Evolutionary conservation across 148 eudicot genomes (phyloP), one percentile per base, ranked within the genome.

Genomic region (Cornus florida): DNA sequence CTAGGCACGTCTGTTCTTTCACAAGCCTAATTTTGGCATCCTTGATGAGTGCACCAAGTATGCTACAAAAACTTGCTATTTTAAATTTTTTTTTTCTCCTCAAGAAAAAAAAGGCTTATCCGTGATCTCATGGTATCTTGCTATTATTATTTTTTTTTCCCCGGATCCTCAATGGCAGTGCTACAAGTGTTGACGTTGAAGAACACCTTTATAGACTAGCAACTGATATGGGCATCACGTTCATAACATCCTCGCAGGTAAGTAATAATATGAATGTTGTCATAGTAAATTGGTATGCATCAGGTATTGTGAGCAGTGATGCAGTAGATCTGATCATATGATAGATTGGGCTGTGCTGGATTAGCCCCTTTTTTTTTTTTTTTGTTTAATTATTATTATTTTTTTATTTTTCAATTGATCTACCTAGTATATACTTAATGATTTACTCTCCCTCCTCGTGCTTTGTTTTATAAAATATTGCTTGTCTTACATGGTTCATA

Each of bases 11-110:
- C 85, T 95, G 74, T 95, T 95, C 91, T 95, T 95, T 85, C 99
- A 95, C 91, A 95, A 95, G 86, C 99, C 99, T 64, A 92, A 88
- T 71, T 95, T 90, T 75, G 99, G 92, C 46, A 87, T 93, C 85
- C 99, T 95, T 50, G 99, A 93, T 66, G 99, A 95, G 78, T 95
- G 99, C 84, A 95, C 99, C 87, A 95, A 95, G 97, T 95, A 89
- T 43, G 93, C 73, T 50, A 70, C 79, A 53, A 17, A 64, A 17
- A 23, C 7, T 48, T 68, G 1, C 32, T 10, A 0, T 35, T 8
- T n/a, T n/a, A n/a, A n/a, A n/a, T n/a, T 23, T 32, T 75, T 59
- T 33, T 20, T 10, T 64, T 56, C 23, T 24, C 6, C 70, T 59
- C 50, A 13, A 0, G 9, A 11, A 3, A 11, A 3, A 13, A 69